Percentiles rank a stretch among this genome's conserved stretches.
Conservation (phyloP, 2,329 filamentous ascomycete genomes). For the Dactylellina haptotyla region DNA sequence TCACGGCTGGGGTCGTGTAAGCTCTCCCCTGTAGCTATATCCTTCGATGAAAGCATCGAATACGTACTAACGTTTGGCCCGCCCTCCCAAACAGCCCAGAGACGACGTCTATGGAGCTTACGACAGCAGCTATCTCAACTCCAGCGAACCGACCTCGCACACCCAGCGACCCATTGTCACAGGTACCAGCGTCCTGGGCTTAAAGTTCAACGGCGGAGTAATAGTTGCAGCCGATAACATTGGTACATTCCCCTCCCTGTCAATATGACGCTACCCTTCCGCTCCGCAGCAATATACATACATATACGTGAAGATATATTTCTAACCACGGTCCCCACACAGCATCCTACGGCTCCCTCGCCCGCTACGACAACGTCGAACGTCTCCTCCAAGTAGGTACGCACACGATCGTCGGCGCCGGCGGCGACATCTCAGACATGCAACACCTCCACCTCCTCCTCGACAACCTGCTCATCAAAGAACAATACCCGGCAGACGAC, state of each 20-base stretch:
- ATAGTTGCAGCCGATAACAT: conserved; percentile 97
- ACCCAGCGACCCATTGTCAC: conserved; percentile 95
- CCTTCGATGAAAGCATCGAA: conserved; percentile 15
- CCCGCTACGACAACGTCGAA: conserved; percentile 96
- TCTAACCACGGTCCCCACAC: conserved; percentile 39
- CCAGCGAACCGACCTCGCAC: conserved; percentile 70
- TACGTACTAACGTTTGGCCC: conserved; percentile 59
- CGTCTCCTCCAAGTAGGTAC: conserved; percentile 89
- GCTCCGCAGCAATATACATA: no score
- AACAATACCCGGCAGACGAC: conserved; percentile 76
- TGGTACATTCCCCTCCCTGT: conserved; percentile 67
- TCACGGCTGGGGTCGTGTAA: conserved; percentile 77
- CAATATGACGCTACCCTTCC: no score
- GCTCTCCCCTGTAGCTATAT: conserved; percentile 57
- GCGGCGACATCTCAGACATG: conserved; percentile 98
- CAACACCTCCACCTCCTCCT: conserved; percentile 75
- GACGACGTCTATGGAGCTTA: conserved; percentile 97
- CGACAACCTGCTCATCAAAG: conserved; percentile 87
- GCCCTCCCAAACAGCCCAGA: conserved; percentile 75
- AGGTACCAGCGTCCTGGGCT: conserved; percentile 90
- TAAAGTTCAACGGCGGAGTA: conserved; percentile 96
- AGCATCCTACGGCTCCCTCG: conserved; percentile 97
- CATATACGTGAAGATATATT: no score
- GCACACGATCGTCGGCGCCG: conserved; percentile 87
- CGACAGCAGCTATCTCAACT: conserved; percentile 83